phyloP scores from a whole-genome alignment of 352 stramenopile genomes.

The Halophytophthora batemanensis region DNA sequence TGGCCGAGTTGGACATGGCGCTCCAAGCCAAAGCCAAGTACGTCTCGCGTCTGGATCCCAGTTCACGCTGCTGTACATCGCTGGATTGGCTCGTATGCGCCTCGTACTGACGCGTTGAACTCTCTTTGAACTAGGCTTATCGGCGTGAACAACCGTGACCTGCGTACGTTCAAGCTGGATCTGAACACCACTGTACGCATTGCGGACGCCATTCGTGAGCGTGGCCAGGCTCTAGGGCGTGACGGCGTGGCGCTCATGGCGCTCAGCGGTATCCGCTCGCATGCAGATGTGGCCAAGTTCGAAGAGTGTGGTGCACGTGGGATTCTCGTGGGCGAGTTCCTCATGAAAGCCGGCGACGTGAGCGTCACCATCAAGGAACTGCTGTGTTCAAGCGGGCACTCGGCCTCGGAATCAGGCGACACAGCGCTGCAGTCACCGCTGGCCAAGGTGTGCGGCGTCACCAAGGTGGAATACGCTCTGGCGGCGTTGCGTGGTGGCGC shows the following conservation, averaged over 20 bases:
- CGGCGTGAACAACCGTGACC: conserved; percentile 98
- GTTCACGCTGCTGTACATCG: too few relatives aligned
- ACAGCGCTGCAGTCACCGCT: conserved; percentile 43
- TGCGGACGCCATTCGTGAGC: conserved; percentile 72
- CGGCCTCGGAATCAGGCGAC: conserved; percentile 27
- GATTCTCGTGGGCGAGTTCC: conserved; percentile 96
- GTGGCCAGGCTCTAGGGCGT: conserved; percentile 62
- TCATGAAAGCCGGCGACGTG: conserved; percentile 96
- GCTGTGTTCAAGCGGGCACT: conserved; percentile 31
- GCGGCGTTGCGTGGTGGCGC: conserved; percentile 89
- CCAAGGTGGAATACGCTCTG: conserved; percentile 90
- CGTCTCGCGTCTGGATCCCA: too few relatives aligned
- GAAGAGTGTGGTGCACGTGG: conserved; percentile 87
- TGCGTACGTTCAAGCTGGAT: conserved; percentile 98
- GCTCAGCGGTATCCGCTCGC: conserved; percentile 95
- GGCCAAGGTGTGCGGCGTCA: conserved; percentile 96
- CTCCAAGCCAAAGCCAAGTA: conserved; percentile 84
- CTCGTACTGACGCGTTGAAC: background rate
- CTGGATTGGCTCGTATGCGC: too few relatives aligned
- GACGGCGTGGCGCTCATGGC: conserved; percentile 88
- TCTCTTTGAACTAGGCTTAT: conserved; percentile 69
- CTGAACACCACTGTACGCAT: conserved; percentile 93
- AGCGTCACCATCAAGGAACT: conserved; percentile 81
- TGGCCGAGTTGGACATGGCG: conserved; percentile 94
- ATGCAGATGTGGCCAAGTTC: conserved; percentile 90